phyloP scores from a whole-genome alignment of 2,329 filamentous ascomycete species.

The Pseudogymnoascus sp. region DNA sequence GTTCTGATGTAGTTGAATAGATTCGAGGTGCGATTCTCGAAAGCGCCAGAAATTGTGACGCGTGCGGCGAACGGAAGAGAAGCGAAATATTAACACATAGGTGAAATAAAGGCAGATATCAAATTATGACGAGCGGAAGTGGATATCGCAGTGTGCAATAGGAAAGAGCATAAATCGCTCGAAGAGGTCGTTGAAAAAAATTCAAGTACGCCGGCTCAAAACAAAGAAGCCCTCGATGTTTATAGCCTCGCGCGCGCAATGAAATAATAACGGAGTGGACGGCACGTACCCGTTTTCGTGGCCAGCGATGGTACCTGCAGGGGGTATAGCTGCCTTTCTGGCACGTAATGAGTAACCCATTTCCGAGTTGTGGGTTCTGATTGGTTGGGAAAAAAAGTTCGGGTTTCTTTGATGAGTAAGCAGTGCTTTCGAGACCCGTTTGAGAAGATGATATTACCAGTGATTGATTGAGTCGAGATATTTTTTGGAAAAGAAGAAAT shows the following conservation, averaged over 20 bases:
- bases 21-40: background rate
- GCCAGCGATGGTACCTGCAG: background rate
- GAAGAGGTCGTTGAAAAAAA: conserved; percentile 4
- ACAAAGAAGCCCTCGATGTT: conserved; percentile 8
- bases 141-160: background rate
- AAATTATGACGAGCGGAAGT: background rate
- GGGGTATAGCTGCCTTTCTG: background rate
- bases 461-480: background rate
- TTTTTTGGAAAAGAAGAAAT: background rate
- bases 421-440: background rate
- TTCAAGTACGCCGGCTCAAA: background rate
- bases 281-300: background rate
- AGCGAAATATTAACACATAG: conserved; percentile 1
- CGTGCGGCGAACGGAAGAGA: background rate
- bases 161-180: background rate
- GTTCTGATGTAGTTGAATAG: background rate
- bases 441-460: background rate
- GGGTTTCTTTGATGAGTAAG: background rate
- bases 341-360: background rate
- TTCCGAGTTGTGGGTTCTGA: background rate
- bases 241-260: conserved; percentile 5
- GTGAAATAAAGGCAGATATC: background rate
- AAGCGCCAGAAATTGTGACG: conserved; percentile 4
- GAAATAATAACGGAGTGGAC: background rate
- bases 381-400: background rate